phyloP scores from a whole-genome alignment of 345 rosid species.

The Sonneratia alba region DNA sequence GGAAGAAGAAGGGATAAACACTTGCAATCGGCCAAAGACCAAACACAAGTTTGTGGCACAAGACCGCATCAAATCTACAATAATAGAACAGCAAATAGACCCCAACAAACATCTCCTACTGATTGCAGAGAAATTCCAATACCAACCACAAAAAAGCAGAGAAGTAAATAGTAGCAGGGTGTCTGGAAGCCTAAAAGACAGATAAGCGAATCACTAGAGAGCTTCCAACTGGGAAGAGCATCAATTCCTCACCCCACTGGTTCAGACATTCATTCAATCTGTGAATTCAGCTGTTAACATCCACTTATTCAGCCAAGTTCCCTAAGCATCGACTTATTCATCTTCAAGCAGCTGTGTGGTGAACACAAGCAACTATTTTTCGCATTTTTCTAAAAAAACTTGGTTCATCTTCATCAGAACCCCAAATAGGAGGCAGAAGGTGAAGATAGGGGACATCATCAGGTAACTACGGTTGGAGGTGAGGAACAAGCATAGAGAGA shows the following conservation, averaged over 20 bases:
- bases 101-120: conserved; percentile 1
- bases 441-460: too few relatives aligned
- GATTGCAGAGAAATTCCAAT: neutral
- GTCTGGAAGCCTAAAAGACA: neutral
- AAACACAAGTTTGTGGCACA: neutral
- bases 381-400: too few relatives aligned
- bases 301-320: neutral
- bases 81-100: neutral
- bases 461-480: too few relatives aligned
- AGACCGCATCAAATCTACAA: neutral
- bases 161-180: neutral
- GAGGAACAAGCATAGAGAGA: neutral
- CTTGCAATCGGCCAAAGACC: neutral
- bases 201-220: neutral
- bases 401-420: too few relatives aligned
- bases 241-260: neutral
- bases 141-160: neutral
- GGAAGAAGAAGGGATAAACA: neutral
- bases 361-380: too few relatives aligned
- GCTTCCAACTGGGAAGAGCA: neutral
- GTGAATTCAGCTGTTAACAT: neutral
- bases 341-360: too few relatives aligned
- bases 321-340: too few relatives aligned
- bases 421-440: too few relatives aligned
- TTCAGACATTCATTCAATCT: neutral